phyloP scores from a whole-genome alignment of 441 rosid species.

The Adansonia grandidieri region DNA sequence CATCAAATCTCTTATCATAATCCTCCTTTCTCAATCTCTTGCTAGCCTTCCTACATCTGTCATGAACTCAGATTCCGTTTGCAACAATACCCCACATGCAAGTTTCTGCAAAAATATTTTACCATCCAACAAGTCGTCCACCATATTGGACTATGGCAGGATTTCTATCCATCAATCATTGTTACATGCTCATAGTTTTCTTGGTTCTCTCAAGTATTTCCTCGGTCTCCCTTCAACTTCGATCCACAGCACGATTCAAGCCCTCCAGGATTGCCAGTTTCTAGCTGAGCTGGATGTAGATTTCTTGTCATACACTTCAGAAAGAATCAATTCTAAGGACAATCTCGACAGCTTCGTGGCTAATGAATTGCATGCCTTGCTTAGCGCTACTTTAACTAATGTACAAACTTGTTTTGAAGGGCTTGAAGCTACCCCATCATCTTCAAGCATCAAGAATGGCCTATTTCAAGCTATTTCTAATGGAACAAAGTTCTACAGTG shows the following conservation, averaged over 20 bases:
- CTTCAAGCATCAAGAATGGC: conserved; percentile 3
- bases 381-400: conserved; percentile 69
- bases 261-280: conserved; percentile 55
- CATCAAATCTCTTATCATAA: not conserved
- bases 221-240: conserved; percentile 23
- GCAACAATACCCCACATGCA: conserved; percentile 47
- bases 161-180: conserved; percentile 37
- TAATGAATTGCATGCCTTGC: conserved; percentile 44
- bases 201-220: conserved; percentile 21
- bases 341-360: conserved; percentile 32
- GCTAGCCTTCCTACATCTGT: conserved; percentile 14
- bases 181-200: conserved; percentile 33
- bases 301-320: conserved; percentile 34
- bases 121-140: conserved; percentile 26
- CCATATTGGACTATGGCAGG: conserved; percentile 39
- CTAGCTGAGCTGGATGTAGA: conserved; percentile 45
- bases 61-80: conserved; percentile 30
- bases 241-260: conserved; percentile 21
- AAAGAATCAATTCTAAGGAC: conserved; percentile 26
- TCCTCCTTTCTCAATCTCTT: conserved; percentile 15
- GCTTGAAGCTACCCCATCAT: conserved; percentile 23
- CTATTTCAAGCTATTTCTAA: conserved; percentile 30
- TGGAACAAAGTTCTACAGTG: conserved; percentile 44
- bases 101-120: conserved; percentile 41
- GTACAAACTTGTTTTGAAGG: conserved; percentile 58